Base-by-base conservation (phyloP, 352 stramenopile species). In the Globisporangium recalcitrans region DNA sequence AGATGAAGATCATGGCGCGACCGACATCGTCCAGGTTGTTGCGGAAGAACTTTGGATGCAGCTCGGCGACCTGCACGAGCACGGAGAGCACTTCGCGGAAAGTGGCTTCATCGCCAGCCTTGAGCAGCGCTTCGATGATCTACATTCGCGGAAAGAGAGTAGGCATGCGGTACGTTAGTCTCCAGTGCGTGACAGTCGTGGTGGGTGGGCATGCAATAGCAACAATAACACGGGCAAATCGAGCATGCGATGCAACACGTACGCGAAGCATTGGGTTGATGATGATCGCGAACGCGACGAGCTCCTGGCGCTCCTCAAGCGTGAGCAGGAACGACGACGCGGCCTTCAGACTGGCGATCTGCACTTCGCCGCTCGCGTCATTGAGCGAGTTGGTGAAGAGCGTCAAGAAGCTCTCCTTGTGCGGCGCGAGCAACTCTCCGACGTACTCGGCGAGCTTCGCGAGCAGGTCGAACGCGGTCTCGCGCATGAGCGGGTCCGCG, bases 21-120 rank as follows among this genome's bases (percentile, higher is more conserved):
- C 73, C 77, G 32, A 91, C 75, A 52, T 87, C 77, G 58, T 90
- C 82, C 56, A 93, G 66, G 52, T 79, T 67, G 52, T 73, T 72
- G 67, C 81, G 78, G 70, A 95, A 92, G 70, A 95, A 92, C 60
- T 85, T 90, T 19, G 86, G 82, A 65, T 95, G 86, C 49, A 87
- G 69, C 58, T 90, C 86, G 0, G 83, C 78, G 8, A 95, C 72
- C 69, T 89, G 78, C 54, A 95, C 73, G 32, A 95, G 75, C 55
- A 75, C 69, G 21, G 81, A 79, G 14, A 95, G 70, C 42, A 93
- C 77, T 36, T 91, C 82, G 44, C 86, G 84, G 60, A 92, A 83
- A 10, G 70, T 76, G 1, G 71, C 63, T 55, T 95, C 84, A 59
- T 95, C 86, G 13, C 72, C 73, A 9, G 60, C 52, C 44, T 78